These are phyloP conservation scores for Leccinum uliginosum DNA, from an alignment of 768 basidiomycete species.

Conservation along the genomic window DNA sequence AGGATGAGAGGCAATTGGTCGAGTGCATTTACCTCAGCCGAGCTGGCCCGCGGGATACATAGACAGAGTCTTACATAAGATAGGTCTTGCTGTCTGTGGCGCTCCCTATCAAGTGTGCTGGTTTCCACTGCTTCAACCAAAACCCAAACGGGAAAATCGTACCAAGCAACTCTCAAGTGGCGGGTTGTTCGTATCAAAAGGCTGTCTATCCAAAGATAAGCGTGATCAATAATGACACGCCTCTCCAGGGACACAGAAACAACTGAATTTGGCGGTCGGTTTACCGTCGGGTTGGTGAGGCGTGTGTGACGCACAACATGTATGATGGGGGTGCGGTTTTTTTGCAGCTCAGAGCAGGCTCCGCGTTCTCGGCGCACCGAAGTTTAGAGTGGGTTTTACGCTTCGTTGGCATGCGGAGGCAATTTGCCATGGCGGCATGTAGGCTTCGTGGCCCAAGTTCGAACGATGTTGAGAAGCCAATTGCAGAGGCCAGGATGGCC, in stretches of 20 bases:
- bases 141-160: conserved; percentile 1
- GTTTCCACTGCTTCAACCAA: background rate
- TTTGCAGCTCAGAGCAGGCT: conserved; percentile 18
- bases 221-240: conserved; percentile 2
- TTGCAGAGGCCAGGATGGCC: conserved; percentile 3
- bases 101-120: conserved; percentile 6
- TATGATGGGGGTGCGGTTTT: background rate
- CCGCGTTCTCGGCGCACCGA: conserved; percentile 16
- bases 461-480: background rate
- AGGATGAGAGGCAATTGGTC: background rate
- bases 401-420: background rate
- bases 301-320: background rate
- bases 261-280: conserved; percentile 7
- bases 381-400: background rate
- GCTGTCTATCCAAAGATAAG: conserved; percentile 18
- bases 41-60: conserved; percentile 16
- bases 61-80: conserved; percentile 14
- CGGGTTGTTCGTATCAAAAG: conserved; percentile 17
- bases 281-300: background rate
- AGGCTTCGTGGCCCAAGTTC: conserved; percentile 3
- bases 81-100: conserved; percentile 12
- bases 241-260: conserved; percentile 7
- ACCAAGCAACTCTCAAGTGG: background rate
- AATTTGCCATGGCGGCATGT: conserved; percentile 2
- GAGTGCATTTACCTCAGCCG: conserved; percentile 5